Conservation (phyloP, 805 yeast species). For the Grigorovia jiainica region DNA sequence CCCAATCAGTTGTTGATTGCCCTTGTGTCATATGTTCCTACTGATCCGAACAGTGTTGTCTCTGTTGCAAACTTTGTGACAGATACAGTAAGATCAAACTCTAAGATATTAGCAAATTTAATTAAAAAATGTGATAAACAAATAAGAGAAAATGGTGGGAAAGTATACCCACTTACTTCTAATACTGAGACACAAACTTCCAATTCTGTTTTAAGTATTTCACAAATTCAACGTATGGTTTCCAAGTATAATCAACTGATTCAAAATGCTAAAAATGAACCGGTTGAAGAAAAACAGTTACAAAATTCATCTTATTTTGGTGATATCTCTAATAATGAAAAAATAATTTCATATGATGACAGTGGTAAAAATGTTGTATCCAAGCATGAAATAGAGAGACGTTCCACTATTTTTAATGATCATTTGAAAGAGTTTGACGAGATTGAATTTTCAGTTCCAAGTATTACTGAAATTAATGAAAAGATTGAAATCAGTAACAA, state of each 20-base stretch:
- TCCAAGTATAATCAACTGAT: neutral
- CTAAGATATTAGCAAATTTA: constrained; percentile 49
- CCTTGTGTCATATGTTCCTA: constrained; percentile 50
- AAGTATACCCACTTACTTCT: neutral
- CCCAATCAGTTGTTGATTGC: constrained; percentile 66
- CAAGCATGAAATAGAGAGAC: constrained; percentile 9
- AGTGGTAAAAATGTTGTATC: constrained; percentile 5
- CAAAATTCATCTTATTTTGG: constrained; percentile 9
- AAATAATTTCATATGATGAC: constrained; percentile 6
- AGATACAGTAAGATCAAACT: constrained; percentile 48
- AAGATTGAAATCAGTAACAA: no score
- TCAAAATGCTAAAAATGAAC: neutral
- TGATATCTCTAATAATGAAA: constrained; percentile 4
- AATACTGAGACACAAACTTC: neutral
- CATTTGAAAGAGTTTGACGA: constrained; percentile 14
- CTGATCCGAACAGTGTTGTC: constrained; percentile 46
- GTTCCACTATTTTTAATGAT: constrained; percentile 8
- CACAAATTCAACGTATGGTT: constrained; percentile 2
- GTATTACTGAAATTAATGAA: no score
- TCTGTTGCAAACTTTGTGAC: constrained; percentile 38
- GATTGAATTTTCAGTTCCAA: constrained; percentile 7
- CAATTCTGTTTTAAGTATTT: neutral
- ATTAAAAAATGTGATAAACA: constrained; percentile 35
- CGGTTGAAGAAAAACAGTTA: no score
- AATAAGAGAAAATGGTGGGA: constrained; percentile 7